phyloP scores from a whole-genome alignment of 2,329 filamentous ascomycete genomes.

The Apiospora aurea region DNA sequence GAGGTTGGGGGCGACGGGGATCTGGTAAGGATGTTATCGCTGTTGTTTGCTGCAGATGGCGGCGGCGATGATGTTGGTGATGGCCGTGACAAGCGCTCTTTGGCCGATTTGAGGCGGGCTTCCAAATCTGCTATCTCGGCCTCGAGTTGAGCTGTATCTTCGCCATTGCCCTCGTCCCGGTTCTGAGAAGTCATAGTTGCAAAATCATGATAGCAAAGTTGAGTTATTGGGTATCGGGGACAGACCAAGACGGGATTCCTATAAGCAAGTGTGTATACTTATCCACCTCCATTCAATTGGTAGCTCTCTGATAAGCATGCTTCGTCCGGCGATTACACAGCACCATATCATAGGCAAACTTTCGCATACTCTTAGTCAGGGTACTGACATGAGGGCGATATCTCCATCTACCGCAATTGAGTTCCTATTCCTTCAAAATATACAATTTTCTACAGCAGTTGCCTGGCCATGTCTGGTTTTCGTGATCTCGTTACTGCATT shows the following conservation, averaged over 20 bases:
- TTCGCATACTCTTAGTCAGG: slow-evolving; percentile 17
- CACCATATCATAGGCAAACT: slow-evolving; percentile 12
- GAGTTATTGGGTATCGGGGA: background rate
- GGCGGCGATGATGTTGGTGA: slow-evolving; percentile 22
- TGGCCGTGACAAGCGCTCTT: slow-evolving; percentile 35
- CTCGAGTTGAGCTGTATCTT: slow-evolving; percentile 42
- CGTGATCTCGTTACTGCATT: slow-evolving; percentile 30
- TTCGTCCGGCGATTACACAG: background rate
- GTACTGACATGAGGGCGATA: slow-evolving; percentile 1
- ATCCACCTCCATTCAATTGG: background rate
- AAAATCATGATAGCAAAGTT: background rate
- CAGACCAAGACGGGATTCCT: background rate
- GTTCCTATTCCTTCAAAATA: background rate
- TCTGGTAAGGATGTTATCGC: slow-evolving; percentile 19
- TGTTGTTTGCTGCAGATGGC: slow-evolving; percentile 24
- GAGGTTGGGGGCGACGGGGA: slow-evolving; percentile 28
- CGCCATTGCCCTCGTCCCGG: slow-evolving; percentile 19
- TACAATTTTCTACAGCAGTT: background rate
- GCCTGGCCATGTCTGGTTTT: slow-evolving; percentile 25
- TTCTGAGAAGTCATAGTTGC: background rate
- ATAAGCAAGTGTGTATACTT: background rate
- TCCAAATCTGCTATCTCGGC: slow-evolving; percentile 68
- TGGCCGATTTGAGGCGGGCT: slow-evolving; percentile 53
- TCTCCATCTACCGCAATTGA: background rate
- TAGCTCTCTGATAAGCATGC: slow-evolving; percentile 15